Percentiles rank a stretch among this genome's conserved stretches.
These are phyloP conservation scores for Aspergillus saccharolyticus DNA, from an alignment of 495 filamentous ascomycete species.

Conservation along the genomic window DNA sequence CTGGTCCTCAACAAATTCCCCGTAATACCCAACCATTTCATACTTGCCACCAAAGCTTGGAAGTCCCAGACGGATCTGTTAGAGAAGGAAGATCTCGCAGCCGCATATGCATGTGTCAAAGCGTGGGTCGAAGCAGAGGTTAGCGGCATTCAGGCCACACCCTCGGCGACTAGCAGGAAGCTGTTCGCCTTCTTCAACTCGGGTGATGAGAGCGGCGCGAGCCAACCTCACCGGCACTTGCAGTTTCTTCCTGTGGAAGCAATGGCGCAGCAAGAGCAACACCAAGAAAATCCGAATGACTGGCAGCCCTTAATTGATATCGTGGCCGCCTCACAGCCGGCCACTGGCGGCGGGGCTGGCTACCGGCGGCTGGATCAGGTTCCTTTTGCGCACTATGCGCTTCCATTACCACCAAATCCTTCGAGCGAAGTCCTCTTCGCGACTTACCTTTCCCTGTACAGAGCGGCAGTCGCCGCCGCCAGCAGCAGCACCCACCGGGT, in stretches of 20 bases:
- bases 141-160: too few relatives aligned
- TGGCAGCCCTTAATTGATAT: conserved; percentile 57
- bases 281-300: conserved; percentile 27
- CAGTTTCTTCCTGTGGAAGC: conserved; percentile 68
- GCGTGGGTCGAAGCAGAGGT: conserved; percentile 45
- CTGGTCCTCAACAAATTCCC: conserved; percentile 81
- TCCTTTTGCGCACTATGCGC: conserved; percentile 51
- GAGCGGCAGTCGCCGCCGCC: conserved; percentile 39
- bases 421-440: conserved; percentile 36
- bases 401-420: conserved; percentile 36
- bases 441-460: conserved; percentile 52
- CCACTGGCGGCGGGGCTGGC: conserved; percentile 13
- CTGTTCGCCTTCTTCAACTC: conserved; percentile 85
- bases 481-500: conserved; percentile 20
- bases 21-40: conserved; percentile 73
- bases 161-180: conserved; percentile 19
- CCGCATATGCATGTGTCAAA: conserved; percentile 59
- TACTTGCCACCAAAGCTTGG: conserved; percentile 64
- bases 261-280: conserved; percentile 45
- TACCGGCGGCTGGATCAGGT: conserved; percentile 30
- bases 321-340: conserved; percentile 21
- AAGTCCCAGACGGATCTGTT: conserved; percentile 65
- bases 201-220: conserved; percentile 69
- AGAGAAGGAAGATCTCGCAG: conserved; percentile 59
- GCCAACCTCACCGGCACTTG: conserved; percentile 73